Base-by-base conservation (phyloP, 1,284 basidiomycete genomes). In the Cryptococcus floricola region DNA sequence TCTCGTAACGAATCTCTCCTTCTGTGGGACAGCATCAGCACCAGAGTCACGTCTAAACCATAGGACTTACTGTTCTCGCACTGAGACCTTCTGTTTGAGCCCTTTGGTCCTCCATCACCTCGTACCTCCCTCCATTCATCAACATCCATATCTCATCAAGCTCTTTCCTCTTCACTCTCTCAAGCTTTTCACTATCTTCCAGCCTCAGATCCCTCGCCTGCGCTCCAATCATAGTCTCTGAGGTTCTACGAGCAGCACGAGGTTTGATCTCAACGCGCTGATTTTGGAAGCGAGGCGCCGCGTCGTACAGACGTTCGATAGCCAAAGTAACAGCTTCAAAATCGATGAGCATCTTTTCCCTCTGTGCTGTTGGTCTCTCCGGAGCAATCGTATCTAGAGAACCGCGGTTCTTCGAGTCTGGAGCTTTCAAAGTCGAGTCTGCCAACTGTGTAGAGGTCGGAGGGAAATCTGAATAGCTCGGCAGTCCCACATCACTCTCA, bases 251-350 rank as follows among this genome's bases (percentile, higher is more conserved):
- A 56, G 2, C 56, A 60, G 53, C 25, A 82, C 77, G 23, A 80
- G 80, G n/a, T 62, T 87, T 85, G 52, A 92, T 81, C 69, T 91
- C 89, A 12, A 89, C 89, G 1, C 92, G 84, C 72, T 95, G 92
- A 67, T 90, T 86, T 56, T 87, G 84, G 42, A 94, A 75, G 71
- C 92, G 90, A 0, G 92, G 91, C 1, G 89, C 85, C 31, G 87
- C 86, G 14, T 83, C 73, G 70, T 92, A 89, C 10, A 95, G 77
- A 27, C 91, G 81, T 68, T 93, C 91, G 62, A 96, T 93, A 19
- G 91, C 91, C 69, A 84, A 81, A 0, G 88, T 84, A 42, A 95
- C 85, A 5, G 83, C 81, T 64, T 94, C 91, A 19, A 95, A 79
- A 67, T 95, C 92, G 7, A 47, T 39, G 18, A 62, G 18, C 63